Percentiles rank a stretch among this genome's conserved stretches.
Evolutionary conservation across 2,329 filamentous ascomycete species (phyloP).

Genomic region (Aureobasidium sp.): DNA sequence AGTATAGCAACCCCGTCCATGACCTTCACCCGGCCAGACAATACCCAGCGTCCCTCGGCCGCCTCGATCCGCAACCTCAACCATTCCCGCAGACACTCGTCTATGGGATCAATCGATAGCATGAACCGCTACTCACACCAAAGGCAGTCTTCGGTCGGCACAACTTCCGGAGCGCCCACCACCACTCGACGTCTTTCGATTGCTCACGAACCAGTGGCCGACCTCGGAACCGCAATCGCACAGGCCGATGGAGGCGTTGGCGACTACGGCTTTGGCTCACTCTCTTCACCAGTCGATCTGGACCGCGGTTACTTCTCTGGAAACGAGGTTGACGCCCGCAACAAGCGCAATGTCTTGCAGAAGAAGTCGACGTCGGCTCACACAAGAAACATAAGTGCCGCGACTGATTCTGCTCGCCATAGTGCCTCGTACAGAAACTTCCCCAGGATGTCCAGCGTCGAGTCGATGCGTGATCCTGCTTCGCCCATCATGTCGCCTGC

Average conservation of each 20-base stretch:
- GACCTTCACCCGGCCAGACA: slow-evolving; percentile 27
- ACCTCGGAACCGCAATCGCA: neutral
- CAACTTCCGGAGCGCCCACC: slow-evolving; percentile 1
- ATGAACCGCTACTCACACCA: slow-evolving; percentile 36
- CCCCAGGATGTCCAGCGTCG: slow-evolving; percentile 71
- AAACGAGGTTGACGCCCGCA: slow-evolving; percentile 69
- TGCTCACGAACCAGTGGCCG: neutral
- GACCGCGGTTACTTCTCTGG: slow-evolving; percentile 94
- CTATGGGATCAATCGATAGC: slow-evolving; percentile 60
- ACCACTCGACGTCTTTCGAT: slow-evolving; percentile 7
- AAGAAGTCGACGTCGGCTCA: slow-evolving; percentile 56
- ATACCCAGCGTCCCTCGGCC: slow-evolving; percentile 28
- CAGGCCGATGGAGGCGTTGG: neutral
- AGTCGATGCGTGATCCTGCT: slow-evolving; percentile 58
- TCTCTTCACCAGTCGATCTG: slow-evolving; percentile 47
- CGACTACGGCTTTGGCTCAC: slow-evolving; percentile 26
- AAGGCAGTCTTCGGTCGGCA: slow-evolving; percentile 46
- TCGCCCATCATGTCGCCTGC: slow-evolving; percentile 44
- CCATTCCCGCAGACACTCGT: slow-evolving; percentile 81
- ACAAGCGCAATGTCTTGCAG: slow-evolving; percentile 59
- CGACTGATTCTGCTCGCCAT: slow-evolving; percentile 38
- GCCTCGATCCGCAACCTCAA: slow-evolving; percentile 48
- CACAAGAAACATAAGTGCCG: slow-evolving; percentile 69
- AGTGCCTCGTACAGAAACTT: slow-evolving; percentile 60
- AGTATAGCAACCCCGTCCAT: neutral